Evolutionary conservation across 2,329 filamentous ascomycete genomes (phyloP), one percentile per base, ranked within the genome.

Genomic region (Aspergillus tamarii): DNA sequence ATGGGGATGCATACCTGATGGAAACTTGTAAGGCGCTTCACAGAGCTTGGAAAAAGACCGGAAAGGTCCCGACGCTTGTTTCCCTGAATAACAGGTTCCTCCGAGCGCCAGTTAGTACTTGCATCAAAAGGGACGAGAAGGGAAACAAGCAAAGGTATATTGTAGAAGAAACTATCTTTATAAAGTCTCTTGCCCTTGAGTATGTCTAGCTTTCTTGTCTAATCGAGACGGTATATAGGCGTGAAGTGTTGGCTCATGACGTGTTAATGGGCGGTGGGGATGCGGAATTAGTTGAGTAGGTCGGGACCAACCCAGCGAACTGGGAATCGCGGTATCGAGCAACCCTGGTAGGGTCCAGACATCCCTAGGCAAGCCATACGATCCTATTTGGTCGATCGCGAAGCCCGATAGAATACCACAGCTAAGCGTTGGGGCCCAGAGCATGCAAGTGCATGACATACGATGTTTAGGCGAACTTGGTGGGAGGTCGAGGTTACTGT

Each of bases 181-280:
- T 16, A 39, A 19, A 5, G 21, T 39, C 32, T 39, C 32, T 39
- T 55, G 52, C 21, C 11, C n/a, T 39, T n/a, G 32, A 19, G 26
- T 28, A 39, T 16, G 30, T 36, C 32, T 19, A 26, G 21, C 4
- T 23, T 36, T 21, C 12, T 54, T 54, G 32, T n/a, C 28, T 30
- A 21, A 19, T n/a, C n/a, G 30, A 54, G 30, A 39, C 23, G 36
- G 36, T 34, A 21, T 54, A 36, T 54, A 39, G 48, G 54, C 28
- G 61, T 32, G 21, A 63, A 28, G 61, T 34, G 50, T 23, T 59
- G 52, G 60, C 23, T 52, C 55, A 48, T 61, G 58, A 61, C 55
- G 59, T 60, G 64, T 64, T 60, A 41, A 56, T 59, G 54, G 59
- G 59, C 41, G 61, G 61, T 62, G 61, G 59, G 48, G 61, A 39